A percentile compares a stretch with the other conserved stretches of the same genome.
phyloP scores from a whole-genome alignment of 768 basidiomycete genomes.

The Pleurotus ostreatus region DNA sequence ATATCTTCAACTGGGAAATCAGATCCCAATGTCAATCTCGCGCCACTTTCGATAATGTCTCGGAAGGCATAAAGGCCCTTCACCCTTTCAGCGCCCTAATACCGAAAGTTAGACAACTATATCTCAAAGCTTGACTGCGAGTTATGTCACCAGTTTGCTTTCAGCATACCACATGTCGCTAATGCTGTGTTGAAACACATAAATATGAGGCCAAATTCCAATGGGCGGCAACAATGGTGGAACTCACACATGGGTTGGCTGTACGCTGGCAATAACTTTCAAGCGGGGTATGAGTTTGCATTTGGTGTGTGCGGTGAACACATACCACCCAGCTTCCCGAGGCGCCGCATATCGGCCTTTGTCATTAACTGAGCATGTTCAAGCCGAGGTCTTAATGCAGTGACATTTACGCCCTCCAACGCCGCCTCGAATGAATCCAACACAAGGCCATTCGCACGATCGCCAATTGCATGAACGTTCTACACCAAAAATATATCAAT shows the following conservation, averaged over 20 bases:
- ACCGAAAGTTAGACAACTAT: constrained; percentile 8
- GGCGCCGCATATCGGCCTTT: constrained; percentile 66
- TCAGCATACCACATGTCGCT: constrained; percentile 92
- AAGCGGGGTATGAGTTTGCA: constrained; percentile 8
- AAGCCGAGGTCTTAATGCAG: constrained; percentile 69
- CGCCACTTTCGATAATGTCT: constrained; percentile 59
- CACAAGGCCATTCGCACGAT: constrained; percentile 82
- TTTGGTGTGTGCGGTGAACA: not conserved
- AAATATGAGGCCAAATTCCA: constrained; percentile 1
- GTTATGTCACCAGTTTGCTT: constrained; percentile 58
- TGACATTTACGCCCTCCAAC: constrained; percentile 55
- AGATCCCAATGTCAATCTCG: constrained; percentile 74
- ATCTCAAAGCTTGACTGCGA: not conserved
- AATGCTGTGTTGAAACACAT: constrained; percentile 35
- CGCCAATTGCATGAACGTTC: constrained; percentile 88
- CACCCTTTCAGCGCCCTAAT: constrained; percentile 76
- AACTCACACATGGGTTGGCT: constrained; percentile 84
- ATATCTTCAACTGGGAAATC: constrained; percentile 89
- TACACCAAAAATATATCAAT: constrained; percentile 20
- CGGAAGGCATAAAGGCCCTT: constrained; percentile 87
- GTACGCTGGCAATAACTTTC: constrained; percentile 84
- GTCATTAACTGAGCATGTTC: constrained; percentile 92
- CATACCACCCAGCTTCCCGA: constrained; percentile 78
- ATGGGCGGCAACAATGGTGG: not conserved
- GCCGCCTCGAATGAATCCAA: constrained; percentile 79